Percentiles rank a stretch among this genome's conserved stretches.
phyloP scores from a whole-genome alignment of 257 asterid species.

The Capsicum chinense region DNA sequence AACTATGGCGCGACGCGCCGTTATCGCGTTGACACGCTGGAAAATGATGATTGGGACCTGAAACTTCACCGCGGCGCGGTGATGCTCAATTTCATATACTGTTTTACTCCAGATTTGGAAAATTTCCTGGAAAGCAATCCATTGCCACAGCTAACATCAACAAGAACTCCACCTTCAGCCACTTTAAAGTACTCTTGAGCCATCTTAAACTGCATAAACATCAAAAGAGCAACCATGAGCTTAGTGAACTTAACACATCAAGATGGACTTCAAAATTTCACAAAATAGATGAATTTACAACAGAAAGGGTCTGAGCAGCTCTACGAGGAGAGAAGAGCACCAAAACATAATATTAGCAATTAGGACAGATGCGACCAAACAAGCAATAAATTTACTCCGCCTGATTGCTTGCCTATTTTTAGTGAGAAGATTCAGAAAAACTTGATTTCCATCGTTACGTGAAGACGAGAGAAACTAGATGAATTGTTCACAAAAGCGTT shows the following conservation, averaged over 20 bases:
- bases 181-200: slow-evolving; percentile 83
- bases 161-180: slow-evolving; percentile 81
- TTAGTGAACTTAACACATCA: neutral
- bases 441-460: too few relatives aligned
- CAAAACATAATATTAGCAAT: neutral
- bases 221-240: neutral
- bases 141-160: slow-evolving; percentile 96
- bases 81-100: too few relatives aligned
- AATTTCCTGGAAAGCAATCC: slow-evolving; percentile 93
- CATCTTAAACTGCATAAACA: slow-evolving; percentile 79
- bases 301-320: neutral
- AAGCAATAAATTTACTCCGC: neutral
- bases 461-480: too few relatives aligned
- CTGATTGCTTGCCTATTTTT: neutral
- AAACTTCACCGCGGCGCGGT: too few relatives aligned
- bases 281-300: neutral
- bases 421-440: neutral
- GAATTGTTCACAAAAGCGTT: too few relatives aligned
- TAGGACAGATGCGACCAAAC: neutral
- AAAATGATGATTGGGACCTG: too few relatives aligned
- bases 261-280: neutral
- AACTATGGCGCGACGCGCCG: too few relatives aligned
- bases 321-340: neutral
- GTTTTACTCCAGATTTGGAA: slow-evolving; percentile 61
- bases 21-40: too few relatives aligned